phyloP scores from a whole-genome alignment of 2,329 filamentous ascomycete genomes.

The Zarea fungicola region DNA sequence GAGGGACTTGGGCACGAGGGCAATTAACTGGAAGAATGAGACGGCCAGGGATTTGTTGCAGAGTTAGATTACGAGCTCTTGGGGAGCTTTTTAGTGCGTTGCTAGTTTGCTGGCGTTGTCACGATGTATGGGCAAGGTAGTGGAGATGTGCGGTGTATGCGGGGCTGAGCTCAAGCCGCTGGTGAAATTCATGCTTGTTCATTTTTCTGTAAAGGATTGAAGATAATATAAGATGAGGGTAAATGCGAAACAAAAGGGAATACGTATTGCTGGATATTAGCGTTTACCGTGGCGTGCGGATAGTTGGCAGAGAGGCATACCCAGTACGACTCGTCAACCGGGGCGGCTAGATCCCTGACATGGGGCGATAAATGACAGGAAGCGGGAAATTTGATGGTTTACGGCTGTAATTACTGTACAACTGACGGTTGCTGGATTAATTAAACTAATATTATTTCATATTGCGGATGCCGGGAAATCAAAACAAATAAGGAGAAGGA shows the following conservation, averaged over 20 bases:
- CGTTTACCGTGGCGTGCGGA: too few relatives aligned
- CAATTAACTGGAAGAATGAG: too few relatives aligned
- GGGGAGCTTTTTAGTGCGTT: too few relatives aligned
- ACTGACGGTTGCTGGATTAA: background rate
- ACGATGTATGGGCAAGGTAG: background rate
- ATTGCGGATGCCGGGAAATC: background rate
- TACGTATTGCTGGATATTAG: too few relatives aligned
- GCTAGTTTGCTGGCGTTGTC: background rate
- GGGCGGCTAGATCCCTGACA: background rate
- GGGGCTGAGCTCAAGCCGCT: background rate
- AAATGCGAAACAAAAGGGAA: too few relatives aligned
- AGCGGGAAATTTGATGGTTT: constrained; percentile 11
- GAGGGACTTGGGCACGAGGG: too few relatives aligned
- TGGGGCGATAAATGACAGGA: constrained; percentile 3
- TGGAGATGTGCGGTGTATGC: background rate
- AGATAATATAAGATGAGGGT: too few relatives aligned
- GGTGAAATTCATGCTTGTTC: background rate
- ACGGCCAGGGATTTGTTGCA: background rate
- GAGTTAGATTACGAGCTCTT: constrained; percentile 1
- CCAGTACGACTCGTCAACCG: background rate
- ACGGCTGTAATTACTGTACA: background rate
- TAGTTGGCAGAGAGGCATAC: too few relatives aligned
- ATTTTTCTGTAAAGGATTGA: too few relatives aligned
- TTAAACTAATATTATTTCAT: background rate
- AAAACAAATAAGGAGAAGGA: background rate